Evolutionary conservation across 352 stramenopile species (phyloP), one percentile per base, ranked within the genome.

Genomic region (Globisporangium parvum): DNA sequence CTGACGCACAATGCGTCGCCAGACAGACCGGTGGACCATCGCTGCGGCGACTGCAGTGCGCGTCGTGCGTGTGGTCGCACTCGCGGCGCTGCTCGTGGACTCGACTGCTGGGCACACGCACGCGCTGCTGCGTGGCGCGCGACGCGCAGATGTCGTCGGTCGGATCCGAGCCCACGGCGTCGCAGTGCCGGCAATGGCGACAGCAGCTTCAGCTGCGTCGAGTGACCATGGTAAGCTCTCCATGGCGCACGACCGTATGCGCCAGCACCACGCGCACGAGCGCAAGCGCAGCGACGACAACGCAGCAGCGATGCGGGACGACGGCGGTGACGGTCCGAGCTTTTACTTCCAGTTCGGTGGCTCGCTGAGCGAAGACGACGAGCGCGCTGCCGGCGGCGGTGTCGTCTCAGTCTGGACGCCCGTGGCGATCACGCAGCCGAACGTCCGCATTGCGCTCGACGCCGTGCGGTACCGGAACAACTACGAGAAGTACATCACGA

Each of bases 391-490:
- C 6, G 41, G 41, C n/a, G n/a, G 52, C 20, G n/a, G 24, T 46
- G 18, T 42, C 20, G 41, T 57, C 24, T 55, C 48, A 10, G 41
- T 54, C 10, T 81, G 69, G 69, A 60, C 57, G 4, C 50, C 35
- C 20, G 39, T 65, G 8, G 23, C 56, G 6, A 50, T 81, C 40
- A 67, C 56, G 4, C 37, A 23, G 20, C 31, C 66, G 23, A 65
- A 50, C 2, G 48, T 55, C 3, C 69, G 69, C 57, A 46, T 65
- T 24, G 69, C 70, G 17, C 65, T 79, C 8, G 65, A 75, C 31
- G 60, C 69, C 8, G 67, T 81, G 17, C 61, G 72, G 3, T 77
- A 75, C 55, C 60, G 59, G 21, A 59, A 49, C 41, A 81, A 81
- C 51, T 81, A 81, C 53, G 62, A 61, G 40, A 56, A 51, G 11